Percentiles rank a stretch among this genome's conserved stretches.
These are phyloP conservation scores for Termitomyces sp. DNA, from an alignment of 768 basidiomycete genomes.

Conservation along the genomic window DNA sequence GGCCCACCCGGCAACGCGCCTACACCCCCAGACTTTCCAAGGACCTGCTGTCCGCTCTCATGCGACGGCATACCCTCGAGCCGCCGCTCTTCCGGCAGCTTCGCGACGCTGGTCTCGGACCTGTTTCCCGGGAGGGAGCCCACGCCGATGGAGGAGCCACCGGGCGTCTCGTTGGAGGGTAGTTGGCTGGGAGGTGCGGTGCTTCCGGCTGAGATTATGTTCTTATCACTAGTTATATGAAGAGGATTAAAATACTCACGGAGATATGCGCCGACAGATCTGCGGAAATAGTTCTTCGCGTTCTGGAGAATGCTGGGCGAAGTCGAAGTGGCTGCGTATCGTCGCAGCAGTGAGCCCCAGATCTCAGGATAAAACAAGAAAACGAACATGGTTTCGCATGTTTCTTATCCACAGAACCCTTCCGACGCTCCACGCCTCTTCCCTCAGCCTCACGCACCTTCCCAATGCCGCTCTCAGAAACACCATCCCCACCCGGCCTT, in stretches of 20 bases:
- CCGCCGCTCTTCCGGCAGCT: constrained; percentile 43
- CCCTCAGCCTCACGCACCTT: no score
- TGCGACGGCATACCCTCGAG: constrained; percentile 12
- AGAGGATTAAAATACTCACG: not conserved
- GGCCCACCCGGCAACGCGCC: constrained; percentile 15
- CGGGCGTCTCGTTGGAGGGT: constrained; percentile 14
- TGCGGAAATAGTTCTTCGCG: constrained; percentile 4
- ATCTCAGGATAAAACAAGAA: no score
- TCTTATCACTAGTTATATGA: not conserved
- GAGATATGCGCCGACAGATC: constrained; percentile 4
- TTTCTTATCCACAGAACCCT: no score
- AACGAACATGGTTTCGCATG: not conserved
- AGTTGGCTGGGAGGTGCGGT: not conserved
- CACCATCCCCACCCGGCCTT: no score
- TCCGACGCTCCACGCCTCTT: no score
- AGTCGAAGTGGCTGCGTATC: not conserved
- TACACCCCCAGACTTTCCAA: constrained; percentile 12
- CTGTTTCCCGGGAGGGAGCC: constrained; percentile 46
- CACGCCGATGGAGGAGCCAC: constrained; percentile 31
- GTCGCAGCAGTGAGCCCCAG: no score
- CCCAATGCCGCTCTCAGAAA: no score
- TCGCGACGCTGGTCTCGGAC: constrained; percentile 43
- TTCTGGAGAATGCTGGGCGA: not conserved
- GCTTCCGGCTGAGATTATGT: not conserved
- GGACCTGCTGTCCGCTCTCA: constrained; percentile 9